A percentile compares a stretch with the other conserved stretches of the same genome.
Evolutionary conservation across 140 eudicot genomes (phyloP).

Genomic region (Stevia rebaudiana): DNA sequence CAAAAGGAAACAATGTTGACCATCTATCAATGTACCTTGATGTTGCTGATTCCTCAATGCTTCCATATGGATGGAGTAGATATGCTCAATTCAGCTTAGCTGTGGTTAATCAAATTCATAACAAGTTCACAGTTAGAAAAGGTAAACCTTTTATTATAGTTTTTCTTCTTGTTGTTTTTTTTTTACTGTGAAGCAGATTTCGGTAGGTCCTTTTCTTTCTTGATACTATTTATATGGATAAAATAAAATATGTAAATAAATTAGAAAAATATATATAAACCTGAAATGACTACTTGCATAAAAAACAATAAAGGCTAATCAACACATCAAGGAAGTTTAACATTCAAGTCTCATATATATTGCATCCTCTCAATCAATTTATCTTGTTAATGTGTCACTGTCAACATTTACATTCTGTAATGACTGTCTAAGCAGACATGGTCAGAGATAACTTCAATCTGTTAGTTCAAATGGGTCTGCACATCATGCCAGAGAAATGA

Average conservation of each 20-base stretch:
- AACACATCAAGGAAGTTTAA: not conserved
- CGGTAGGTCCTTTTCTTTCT: not conserved
- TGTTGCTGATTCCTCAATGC: constrained; percentile 68
- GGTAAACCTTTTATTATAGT: constrained; percentile 31
- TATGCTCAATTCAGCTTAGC: constrained; percentile 76
- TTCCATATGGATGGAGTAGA: constrained; percentile 94
- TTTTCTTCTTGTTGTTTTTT: too few relatives aligned
- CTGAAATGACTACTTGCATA: not conserved
- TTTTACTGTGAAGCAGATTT: constrained; percentile 6
- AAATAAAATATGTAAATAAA: not conserved
- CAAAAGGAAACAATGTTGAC: constrained; percentile 82
- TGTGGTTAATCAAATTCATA: constrained; percentile 64
- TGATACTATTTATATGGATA: not conserved
- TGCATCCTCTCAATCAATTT: not conserved
- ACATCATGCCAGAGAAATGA: not conserved
- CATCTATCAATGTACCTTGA: constrained; percentile 79
- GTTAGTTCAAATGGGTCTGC: constrained; percentile 2
- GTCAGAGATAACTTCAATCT: not conserved
- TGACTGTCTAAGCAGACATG: not conserved
- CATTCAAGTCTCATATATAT: not conserved
- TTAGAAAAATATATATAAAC: not conserved
- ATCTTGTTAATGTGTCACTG: not conserved
- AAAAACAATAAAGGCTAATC: not conserved
- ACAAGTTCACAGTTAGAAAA: constrained; percentile 55
- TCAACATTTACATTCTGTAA: not conserved